Evolutionary conservation across 257 asterid species (phyloP).

Genomic region (Schizonepeta tenuifolia): DNA sequence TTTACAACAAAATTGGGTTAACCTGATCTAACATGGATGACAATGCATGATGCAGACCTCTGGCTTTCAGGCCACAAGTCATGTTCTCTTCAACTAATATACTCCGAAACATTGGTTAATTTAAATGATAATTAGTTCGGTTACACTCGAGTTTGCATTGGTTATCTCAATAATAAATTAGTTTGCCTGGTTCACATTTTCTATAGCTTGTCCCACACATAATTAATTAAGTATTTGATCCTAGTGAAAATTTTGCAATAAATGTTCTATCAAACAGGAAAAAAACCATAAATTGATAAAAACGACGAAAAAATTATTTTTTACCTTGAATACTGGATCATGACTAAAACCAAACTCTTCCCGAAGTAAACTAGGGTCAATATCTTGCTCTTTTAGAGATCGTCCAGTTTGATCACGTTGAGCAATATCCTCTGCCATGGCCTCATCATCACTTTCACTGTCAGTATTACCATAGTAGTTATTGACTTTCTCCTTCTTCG

Average conservation of each 20-base stretch:
- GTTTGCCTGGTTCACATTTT: conserved; percentile 13
- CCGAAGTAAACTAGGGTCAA: conserved; percentile 68
- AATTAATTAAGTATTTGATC: conserved; percentile 4
- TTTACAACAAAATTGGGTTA: not conserved
- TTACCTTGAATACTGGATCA: conserved; percentile 77
- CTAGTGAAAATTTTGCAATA: conserved; percentile 4
- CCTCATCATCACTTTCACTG: conserved; percentile 62
- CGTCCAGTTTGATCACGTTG: conserved; percentile 40
- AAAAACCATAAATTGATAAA: not conserved
- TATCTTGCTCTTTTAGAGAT: conserved; percentile 47
- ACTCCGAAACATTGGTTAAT: not conserved
- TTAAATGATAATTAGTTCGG: not conserved
- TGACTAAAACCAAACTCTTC: conserved; percentile 64
- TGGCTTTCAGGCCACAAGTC: not conserved
- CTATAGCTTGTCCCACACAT: conserved; percentile 3
- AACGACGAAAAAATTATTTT: conserved; percentile 4
- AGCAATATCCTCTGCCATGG: conserved; percentile 44
- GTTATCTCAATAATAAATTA: not conserved
- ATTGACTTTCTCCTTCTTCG: conserved; percentile 46
- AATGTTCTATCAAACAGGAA: not conserved
- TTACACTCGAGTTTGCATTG: not conserved
- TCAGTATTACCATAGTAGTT: conserved; percentile 74
- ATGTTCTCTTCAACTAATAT: not conserved
- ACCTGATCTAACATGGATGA: not conserved
- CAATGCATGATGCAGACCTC: not conserved